phyloP scores from a whole-genome alignment of 1,139 yeast genomes.

The Arxiozyma telluris region DNA sequence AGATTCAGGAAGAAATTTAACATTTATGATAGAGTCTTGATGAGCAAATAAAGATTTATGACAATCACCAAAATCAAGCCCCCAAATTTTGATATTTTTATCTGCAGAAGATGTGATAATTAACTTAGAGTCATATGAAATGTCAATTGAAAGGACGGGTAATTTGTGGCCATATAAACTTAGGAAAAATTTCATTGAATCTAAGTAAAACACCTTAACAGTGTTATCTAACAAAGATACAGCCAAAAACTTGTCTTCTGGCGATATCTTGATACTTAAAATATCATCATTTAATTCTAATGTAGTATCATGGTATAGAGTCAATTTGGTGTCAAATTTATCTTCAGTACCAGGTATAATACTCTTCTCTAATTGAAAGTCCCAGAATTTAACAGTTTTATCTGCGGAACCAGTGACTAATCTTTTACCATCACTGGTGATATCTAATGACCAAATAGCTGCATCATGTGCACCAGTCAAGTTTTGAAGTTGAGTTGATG shows the following conservation, averaged over 20 bases:
- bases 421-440: conserved; percentile 77
- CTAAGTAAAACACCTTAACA: conserved; percentile 84
- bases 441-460: conserved; percentile 86
- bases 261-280: conserved; percentile 70
- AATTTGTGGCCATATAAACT: conserved; percentile 92
- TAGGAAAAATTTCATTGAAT: conserved; percentile 75
- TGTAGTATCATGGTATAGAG: conserved; percentile 65
- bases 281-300: conserved; percentile 83
- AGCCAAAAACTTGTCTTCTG: conserved; percentile 70
- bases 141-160: conserved; percentile 86
- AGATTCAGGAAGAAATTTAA: conserved; percentile 69
- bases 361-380: conserved; percentile 58
- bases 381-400: conserved; percentile 84
- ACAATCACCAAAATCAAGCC: conserved; percentile 97
- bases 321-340: conserved; percentile 45
- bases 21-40: conserved; percentile 89
- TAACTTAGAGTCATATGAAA: conserved; percentile 77
- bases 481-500: conserved; percentile 60
- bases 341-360: conserved; percentile 56
- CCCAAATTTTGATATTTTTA: conserved; percentile 96
- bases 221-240: conserved; percentile 84
- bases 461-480: conserved; percentile 75
- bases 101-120: conserved; percentile 92
- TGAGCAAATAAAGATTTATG: conserved; percentile 95
- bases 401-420: conserved; percentile 93